phyloP scores from a whole-genome alignment of 2,329 filamentous ascomycete species.

The Didymella pomorum region DNA sequence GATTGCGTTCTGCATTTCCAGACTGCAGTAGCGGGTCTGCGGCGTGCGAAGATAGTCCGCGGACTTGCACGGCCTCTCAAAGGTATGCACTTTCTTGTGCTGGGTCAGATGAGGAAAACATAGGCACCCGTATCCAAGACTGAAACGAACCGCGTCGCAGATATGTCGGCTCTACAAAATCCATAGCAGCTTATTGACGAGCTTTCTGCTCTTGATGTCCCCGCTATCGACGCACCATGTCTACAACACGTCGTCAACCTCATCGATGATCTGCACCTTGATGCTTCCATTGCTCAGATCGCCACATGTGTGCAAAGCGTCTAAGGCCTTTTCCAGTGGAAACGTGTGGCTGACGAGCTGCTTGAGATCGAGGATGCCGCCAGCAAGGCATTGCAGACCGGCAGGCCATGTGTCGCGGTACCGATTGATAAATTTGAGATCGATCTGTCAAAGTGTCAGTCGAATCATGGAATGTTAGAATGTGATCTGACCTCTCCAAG shows the following conservation, averaged over 20 bases:
- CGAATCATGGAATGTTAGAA: not conserved
- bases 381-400: constrained; percentile 67
- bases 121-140: not conserved
- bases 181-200: not conserved
- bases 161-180: too few species aligned
- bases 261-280: constrained; percentile 68
- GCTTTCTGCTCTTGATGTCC: not conserved
- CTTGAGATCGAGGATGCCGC: constrained; percentile 68
- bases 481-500: constrained; percentile 61
- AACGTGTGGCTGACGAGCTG: constrained; percentile 70
- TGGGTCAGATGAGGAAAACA: not conserved
- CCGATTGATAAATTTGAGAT: constrained; percentile 74
- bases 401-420: constrained; percentile 75
- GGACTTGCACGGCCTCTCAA: not conserved
- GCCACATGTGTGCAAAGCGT: constrained; percentile 64
- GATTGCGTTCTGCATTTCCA: not conserved
- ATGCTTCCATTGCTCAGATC: constrained; percentile 64
- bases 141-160: not conserved
- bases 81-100: not conserved
- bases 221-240: not conserved
- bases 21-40: not conserved
- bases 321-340: constrained; percentile 67
- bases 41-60: not conserved
- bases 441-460: constrained; percentile 57
- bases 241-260: constrained; percentile 39